Conservation (phyloP, 2,329 filamentous ascomycete species). For the Fusarium sp. region DNA sequence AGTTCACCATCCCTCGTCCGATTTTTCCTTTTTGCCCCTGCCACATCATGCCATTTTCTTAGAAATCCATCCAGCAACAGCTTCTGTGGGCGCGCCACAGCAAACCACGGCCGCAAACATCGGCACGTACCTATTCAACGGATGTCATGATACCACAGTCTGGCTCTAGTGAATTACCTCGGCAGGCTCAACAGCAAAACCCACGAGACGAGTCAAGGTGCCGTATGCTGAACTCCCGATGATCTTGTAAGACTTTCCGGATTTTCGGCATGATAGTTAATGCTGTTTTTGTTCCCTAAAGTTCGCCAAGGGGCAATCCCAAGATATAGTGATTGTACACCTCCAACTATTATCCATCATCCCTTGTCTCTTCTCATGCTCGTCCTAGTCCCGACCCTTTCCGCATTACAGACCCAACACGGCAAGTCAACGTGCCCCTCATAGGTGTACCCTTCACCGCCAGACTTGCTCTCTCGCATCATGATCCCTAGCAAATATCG, state of each 20-base stretch:
- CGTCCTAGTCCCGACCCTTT: conserved; percentile 15
- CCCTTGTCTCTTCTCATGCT: conserved; percentile 4
- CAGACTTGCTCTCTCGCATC: conserved; percentile 13
- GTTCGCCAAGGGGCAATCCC: conserved; percentile 18
- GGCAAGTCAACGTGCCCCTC: conserved; percentile 9
- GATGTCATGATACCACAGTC: neutral
- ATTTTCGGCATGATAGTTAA: neutral
- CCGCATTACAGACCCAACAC: conserved; percentile 26
- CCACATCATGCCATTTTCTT: conserved; percentile 7
- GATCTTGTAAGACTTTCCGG: neutral
- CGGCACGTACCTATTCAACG: neutral
- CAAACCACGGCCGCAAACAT: conserved; percentile 1
- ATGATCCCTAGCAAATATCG: conserved; percentile 32
- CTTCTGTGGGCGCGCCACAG: neutral
- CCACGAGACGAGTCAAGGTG: neutral
- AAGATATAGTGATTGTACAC: conserved; percentile 24
- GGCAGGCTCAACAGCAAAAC: neutral
- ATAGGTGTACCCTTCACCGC: conserved; percentile 17
- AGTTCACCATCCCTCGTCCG: conserved; percentile 7
- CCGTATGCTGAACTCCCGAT: neutral
- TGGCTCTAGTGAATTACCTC: neutral
- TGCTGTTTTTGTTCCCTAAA: conserved; percentile 12
- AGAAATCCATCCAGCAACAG: conserved; percentile 1
- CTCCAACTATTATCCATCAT: conserved; percentile 27
- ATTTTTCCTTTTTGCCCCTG: neutral